phyloP scores from a whole-genome alignment of 2,329 filamentous ascomycete species.

The Camptophora hylomeconis region DNA sequence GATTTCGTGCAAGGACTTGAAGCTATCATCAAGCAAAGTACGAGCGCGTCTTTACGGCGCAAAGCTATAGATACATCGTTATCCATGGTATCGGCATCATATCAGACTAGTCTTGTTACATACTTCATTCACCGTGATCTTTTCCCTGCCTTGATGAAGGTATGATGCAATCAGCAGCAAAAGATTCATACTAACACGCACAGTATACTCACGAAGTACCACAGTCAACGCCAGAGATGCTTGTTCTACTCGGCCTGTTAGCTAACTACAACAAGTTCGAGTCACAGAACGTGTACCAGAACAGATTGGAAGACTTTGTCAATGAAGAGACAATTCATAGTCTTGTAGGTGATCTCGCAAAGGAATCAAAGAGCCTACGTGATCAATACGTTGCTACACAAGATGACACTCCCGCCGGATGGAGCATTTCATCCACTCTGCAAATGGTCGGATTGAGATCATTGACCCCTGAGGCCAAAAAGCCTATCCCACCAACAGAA shows the following conservation, averaged over 20 bases:
- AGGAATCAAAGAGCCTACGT: slow-evolving; percentile 54
- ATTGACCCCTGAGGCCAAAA: slow-evolving; percentile 55
- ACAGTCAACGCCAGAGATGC: slow-evolving; percentile 55
- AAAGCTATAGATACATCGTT: slow-evolving; percentile 73
- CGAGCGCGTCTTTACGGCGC: slow-evolving; percentile 56
- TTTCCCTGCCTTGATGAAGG: slow-evolving; percentile 91
- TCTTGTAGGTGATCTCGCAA: slow-evolving; percentile 63
- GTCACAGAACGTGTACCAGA: slow-evolving; percentile 88
- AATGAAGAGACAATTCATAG: slow-evolving; percentile 78
- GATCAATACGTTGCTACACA: slow-evolving; percentile 72
- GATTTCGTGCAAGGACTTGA: slow-evolving; percentile 80
- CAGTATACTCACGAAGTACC: slow-evolving; percentile 41
- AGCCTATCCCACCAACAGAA: slow-evolving; percentile 46
- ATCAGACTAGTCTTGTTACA: slow-evolving; percentile 83
- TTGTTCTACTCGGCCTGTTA: slow-evolving; percentile 71
- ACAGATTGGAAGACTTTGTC: slow-evolving; percentile 87
- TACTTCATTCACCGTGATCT: slow-evolving; percentile 92
- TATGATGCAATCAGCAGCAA: slow-evolving; percentile 25
- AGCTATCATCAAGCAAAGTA: slow-evolving; percentile 64
- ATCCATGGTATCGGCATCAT: slow-evolving; percentile 80
- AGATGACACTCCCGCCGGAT: slow-evolving; percentile 80
- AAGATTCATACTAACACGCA: slow-evolving; percentile 7
- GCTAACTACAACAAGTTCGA: slow-evolving; percentile 99
- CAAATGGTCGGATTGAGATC: slow-evolving; percentile 72
- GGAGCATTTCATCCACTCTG: slow-evolving; percentile 70